phyloP scores from a whole-genome alignment of 345 rosid species.

The Eucalyptus pauciflora region DNA sequence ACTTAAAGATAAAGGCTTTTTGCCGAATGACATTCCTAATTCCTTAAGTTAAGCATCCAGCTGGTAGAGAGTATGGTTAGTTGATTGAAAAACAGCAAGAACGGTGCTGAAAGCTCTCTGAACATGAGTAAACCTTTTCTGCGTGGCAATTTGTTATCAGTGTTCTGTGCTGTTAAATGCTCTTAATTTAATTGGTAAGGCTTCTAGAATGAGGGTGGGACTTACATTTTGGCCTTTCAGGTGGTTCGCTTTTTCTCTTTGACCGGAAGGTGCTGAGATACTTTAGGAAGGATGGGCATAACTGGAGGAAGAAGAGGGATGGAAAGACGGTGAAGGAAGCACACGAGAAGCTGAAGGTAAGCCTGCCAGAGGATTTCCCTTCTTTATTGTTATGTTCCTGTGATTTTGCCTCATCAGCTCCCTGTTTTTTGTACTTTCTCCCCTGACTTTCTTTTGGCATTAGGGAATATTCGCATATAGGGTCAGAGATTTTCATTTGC shows the following conservation, averaged over 20 bases:
- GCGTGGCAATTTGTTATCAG: neutral
- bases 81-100: neutral
- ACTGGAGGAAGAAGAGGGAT: slow-evolving; percentile 89
- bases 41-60: neutral
- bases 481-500: neutral
- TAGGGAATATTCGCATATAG: neutral
- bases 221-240: slow-evolving; percentile 21
- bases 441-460: neutral
- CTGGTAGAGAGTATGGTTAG: neutral
- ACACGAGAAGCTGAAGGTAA: slow-evolving; percentile 81
- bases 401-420: neutral
- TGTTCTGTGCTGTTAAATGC: neutral
- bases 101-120: neutral
- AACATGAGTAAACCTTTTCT: neutral
- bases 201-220: neutral
- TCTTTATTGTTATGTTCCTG: neutral
- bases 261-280: slow-evolving; percentile 86
- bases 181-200: neutral
- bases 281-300: slow-evolving; percentile 91
- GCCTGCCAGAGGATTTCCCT: neutral
- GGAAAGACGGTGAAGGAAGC: slow-evolving; percentile 91
- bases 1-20: neutral
- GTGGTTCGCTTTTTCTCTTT: slow-evolving; percentile 94
- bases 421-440: neutral
- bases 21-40: neutral